A percentile compares a stretch with the other conserved stretches of the same genome.
phyloP scores from a whole-genome alignment of 306 rosid genomes.

The Macrotyloma uniflorum region DNA sequence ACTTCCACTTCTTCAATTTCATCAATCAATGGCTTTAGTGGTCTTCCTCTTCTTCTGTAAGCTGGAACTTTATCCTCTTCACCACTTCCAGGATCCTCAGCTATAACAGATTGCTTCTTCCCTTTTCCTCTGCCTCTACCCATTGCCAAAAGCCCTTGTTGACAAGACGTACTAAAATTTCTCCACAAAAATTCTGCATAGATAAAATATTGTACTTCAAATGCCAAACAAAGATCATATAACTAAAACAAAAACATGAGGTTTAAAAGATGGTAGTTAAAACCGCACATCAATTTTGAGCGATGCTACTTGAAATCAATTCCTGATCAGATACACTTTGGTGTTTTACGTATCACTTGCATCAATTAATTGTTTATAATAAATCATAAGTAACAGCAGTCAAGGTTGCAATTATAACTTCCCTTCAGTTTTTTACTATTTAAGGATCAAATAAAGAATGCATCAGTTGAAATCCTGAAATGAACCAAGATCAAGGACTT shows the following conservation, averaged over 20 bases:
- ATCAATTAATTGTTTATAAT: slow-evolving; percentile 1
- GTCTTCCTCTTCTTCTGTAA: slow-evolving; percentile 65
- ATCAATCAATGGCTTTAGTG: slow-evolving; percentile 53
- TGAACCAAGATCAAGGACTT: slow-evolving; percentile 27
- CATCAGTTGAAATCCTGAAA: slow-evolving; percentile 15
- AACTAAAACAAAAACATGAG: slow-evolving; percentile 32
- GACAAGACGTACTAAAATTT: slow-evolving; percentile 32
- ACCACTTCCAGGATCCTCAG: slow-evolving; percentile 58
- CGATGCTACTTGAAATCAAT: slow-evolving; percentile 17
- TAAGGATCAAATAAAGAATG: slow-evolving; percentile 30
- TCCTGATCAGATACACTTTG: slow-evolving; percentile 8
- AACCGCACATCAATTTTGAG: not conserved
- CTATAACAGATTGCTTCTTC: slow-evolving; percentile 58
- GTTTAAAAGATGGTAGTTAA: slow-evolving; percentile 24
- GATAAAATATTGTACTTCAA: slow-evolving; percentile 33
- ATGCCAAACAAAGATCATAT: slow-evolving; percentile 24
- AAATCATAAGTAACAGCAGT: slow-evolving; percentile 9
- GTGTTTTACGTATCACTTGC: slow-evolving; percentile 12
- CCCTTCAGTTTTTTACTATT: not conserved
- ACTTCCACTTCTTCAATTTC: slow-evolving; percentile 57
- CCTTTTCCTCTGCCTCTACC: slow-evolving; percentile 80
- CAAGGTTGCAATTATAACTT: slow-evolving; percentile 13
- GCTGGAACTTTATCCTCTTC: slow-evolving; percentile 63
- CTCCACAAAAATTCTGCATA: slow-evolving; percentile 43
- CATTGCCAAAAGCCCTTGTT: slow-evolving; percentile 44